A percentile compares a stretch with the other conserved stretches of the same genome.
These are phyloP conservation scores for Wakefieldia striispora DNA, from an alignment of 768 basidiomycete species.

Conservation along the genomic window DNA sequence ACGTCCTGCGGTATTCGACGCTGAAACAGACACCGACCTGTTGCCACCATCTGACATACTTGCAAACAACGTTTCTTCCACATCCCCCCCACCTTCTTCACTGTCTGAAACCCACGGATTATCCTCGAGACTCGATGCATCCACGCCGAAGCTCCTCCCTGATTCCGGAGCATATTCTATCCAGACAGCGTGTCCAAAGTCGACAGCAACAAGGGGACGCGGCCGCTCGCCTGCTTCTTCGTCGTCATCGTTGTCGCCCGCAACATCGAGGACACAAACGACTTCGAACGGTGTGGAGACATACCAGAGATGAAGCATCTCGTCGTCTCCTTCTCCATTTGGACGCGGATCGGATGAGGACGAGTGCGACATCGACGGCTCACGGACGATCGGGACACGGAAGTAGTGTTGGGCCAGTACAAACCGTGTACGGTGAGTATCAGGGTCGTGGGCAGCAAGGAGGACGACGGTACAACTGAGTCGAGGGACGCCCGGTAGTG, in stretches of 20 bases:
- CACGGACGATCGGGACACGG: constrained; percentile 52
- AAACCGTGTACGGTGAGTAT: constrained; percentile 57
- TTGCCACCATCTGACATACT: constrained; percentile 10
- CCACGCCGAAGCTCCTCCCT: constrained; percentile 28
- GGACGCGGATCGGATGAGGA: neutral
- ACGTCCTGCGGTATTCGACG: constrained; percentile 3
- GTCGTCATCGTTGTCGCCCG: constrained; percentile 30
- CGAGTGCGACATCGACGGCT: constrained; percentile 12
- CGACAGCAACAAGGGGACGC: constrained; percentile 73
- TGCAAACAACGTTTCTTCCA: constrained; percentile 14
- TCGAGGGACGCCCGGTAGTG: constrained; percentile 56
- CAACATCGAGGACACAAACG: constrained; percentile 57
- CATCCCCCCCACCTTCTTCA: constrained; percentile 28
- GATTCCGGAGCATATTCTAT: constrained; percentile 54
- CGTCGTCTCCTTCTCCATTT: constrained; percentile 39
- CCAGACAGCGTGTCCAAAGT: constrained; percentile 88
- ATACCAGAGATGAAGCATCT: constrained; percentile 69
- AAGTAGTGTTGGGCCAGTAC: constrained; percentile 78
- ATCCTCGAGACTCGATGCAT: constrained; percentile 29
- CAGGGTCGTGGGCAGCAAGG: constrained; percentile 59
- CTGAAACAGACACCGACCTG: neutral
- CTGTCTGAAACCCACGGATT: constrained; percentile 24
- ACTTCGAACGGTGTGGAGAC: constrained; percentile 70
- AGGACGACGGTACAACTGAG: constrained; percentile 73
- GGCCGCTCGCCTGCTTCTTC: constrained; percentile 45